Evolutionary conservation across 345 rosid species (phyloP), one percentile per base, ranked within the genome.

Genomic region (Populus simonii): DNA sequence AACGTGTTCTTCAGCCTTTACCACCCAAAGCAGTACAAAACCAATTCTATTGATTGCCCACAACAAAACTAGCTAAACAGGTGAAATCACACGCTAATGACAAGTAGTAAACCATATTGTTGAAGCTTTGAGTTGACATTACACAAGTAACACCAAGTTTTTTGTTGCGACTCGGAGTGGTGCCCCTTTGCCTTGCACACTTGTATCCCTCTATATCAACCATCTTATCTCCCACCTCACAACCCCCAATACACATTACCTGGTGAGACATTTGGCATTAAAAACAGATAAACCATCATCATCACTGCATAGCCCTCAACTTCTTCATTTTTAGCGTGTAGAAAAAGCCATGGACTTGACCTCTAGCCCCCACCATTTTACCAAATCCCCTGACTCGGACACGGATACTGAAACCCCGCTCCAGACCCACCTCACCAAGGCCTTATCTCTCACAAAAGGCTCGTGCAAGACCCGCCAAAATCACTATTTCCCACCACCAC

Each of bases 331-430:
- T 23, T 27, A 1, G 43, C 4, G 31, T 66, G 75, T 36, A 23
- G 23, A 59, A 59, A 38, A 61, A 71, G 70, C 75, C 41, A 77
- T 78, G 80, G 80, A 72, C 71, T 23, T 73, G 39, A 79, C 68
- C 71, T 20, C 59, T 63, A 13, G 16, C 43, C 12, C 62, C n/a
- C 39, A 43, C 27, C 41, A 33, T 22, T 22, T 9, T 18, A 5
- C 65, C 55, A 73, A 66, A 66, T 72, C 73, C n/a, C 73, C 71
- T 1, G 81, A 59, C 10, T 73, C 81, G 3, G 81, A 79, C 61
- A 57, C 70, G 10, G 81, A 79, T 73, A 59, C 78, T n/a, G 78
- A 79, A 79, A 68, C 77, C 70, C 74, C 77, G 16, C 81, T 79
- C 8, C 81, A 73, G 72, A 73, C 76, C 76, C 73, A 73, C 68